Conservation (phyloP, 352 stramenopile species). For the Phytophthora sp. region DNA sequence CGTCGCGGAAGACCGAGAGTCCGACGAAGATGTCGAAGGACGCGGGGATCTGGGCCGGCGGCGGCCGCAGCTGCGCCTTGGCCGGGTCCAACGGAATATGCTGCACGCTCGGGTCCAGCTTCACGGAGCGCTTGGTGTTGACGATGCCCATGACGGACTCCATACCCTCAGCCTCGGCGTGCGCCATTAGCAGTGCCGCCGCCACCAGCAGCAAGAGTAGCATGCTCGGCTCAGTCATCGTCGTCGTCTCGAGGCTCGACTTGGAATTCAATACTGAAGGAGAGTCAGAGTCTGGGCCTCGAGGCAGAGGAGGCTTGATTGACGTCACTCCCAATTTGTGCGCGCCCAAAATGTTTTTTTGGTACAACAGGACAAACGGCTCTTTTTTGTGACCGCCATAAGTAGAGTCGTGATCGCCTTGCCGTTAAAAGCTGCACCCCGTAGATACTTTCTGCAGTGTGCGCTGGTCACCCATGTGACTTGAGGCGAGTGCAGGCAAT, state of each 20-base stretch:
- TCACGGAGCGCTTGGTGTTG: conserved; percentile 62
- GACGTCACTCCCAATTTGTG: conserved; percentile 19
- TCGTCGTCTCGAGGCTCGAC: conserved; percentile 22
- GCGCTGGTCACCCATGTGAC: conserved; percentile 1
- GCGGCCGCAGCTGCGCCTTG: conserved; percentile 54
- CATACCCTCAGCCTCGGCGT: conserved; percentile 19
- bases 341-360: conserved; percentile 3
- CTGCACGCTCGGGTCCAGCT: conserved; percentile 75
- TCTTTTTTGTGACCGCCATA: background rate
- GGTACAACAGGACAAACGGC: background rate
- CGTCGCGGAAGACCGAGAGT: conserved; percentile 84
- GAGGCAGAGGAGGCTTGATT: conserved; percentile 25
- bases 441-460: background rate
- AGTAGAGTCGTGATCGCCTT: conserved; percentile 2
- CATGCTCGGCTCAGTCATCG: conserved; percentile 8
- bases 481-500: background rate
- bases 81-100: conserved; percentile 61
- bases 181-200: conserved; percentile 20
- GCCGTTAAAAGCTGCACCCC: background rate
- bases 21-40: conserved; percentile 77
- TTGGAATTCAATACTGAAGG: conserved; percentile 33
- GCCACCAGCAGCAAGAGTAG: conserved; percentile 13
- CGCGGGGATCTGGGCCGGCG: conserved; percentile 53
- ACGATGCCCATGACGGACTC: conserved; percentile 60
- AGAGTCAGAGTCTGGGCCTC: conserved; percentile 24